Percentiles rank a stretch among this genome's conserved stretches.
These are phyloP conservation scores for Exophiala sideris DNA, from an alignment of 2,329 filamentous ascomycete species.

Conservation along the genomic window DNA sequence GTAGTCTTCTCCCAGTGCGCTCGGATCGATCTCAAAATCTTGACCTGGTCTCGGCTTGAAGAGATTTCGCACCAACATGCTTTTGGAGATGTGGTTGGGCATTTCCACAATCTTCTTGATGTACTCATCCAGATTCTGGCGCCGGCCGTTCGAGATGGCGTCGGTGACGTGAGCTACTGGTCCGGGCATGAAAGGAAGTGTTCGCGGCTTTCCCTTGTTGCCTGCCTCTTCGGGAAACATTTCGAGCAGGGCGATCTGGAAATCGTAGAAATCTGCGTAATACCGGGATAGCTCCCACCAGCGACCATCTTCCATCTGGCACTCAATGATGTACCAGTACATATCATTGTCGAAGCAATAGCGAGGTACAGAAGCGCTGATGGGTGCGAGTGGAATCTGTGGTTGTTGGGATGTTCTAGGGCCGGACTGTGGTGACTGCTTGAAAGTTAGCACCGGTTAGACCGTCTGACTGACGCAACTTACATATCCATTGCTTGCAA, in stretches of 20 bases:
- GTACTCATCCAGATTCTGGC: slow-evolving; percentile 91
- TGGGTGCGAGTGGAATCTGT: slow-evolving; percentile 63
- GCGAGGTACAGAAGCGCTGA: slow-evolving; percentile 79
- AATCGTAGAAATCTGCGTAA: slow-evolving; percentile 98
- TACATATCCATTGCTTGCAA: slow-evolving; percentile 25
- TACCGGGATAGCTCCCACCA: slow-evolving; percentile 92
- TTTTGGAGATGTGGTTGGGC: slow-evolving; percentile 78
- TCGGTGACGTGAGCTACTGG: slow-evolving; percentile 98
- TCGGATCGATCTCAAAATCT: slow-evolving; percentile 87
- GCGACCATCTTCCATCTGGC: slow-evolving; percentile 80
- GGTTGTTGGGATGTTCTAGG: slow-evolving; percentile 38
- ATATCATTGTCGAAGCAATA: slow-evolving; percentile 97
- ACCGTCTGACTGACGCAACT: slow-evolving; percentile 33
- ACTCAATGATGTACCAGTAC: slow-evolving; percentile 98
- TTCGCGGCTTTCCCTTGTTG: slow-evolving; percentile 75
- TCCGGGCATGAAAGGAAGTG: slow-evolving; percentile 94
- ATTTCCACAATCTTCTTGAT: slow-evolving; percentile 86
- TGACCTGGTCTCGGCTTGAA: slow-evolving; percentile 78
- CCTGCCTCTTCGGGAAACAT: slow-evolving; percentile 91
- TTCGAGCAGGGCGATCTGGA: slow-evolving; percentile 91
- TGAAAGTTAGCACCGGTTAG: slow-evolving; percentile 39
- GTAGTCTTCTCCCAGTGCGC: slow-evolving; percentile 64
- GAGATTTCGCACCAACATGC: slow-evolving; percentile 80
- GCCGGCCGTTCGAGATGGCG: slow-evolving; percentile 86
- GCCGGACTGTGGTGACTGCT: slow-evolving; percentile 33